Evolutionary conservation across 2,329 filamentous ascomycete genomes (phyloP), one percentile per base, ranked within the genome.

Genomic region (Fusarium goolgardi): DNA sequence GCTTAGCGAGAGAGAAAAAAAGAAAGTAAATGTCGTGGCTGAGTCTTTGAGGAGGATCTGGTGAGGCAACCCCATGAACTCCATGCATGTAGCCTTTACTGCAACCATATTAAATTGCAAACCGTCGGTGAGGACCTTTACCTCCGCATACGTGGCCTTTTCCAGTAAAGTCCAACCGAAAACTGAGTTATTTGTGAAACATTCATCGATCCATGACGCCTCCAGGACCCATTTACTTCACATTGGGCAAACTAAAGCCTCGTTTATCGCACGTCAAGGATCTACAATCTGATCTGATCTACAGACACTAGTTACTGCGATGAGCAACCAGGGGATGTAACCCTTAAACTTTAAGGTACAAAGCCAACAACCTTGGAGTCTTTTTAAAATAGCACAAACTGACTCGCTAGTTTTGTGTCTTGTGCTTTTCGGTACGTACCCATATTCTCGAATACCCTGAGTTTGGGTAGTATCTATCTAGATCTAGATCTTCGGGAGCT

Each of bases 401-500:
- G 13, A 23, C 39, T 23, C 39, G 20, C 39, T 41, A 23, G 39
- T 16, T 20, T 13, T 16, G 15, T 41, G 4, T 11, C 15, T 39
- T 20, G 2, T 11, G 6, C n/a, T 39, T 39, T 20, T 20, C 11
- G 11, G n/a, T 6, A 6, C 5, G n/a, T 6, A 6, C 5, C n/a
- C 10, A 13, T 20, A 20, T 27, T 11, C 9, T 35, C 34, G 16
- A 5, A 10, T 46, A n/a, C 23, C 18, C 41, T 25, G 4, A n/a
- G 2, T 20, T 29, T 25, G 8, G 15, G 13, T 10, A 29, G 18
- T 13, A 7, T 41, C 16, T 9, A 41, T 29, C 15, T 34, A 34
- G 6, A 31, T 25, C n/a, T 11, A 47, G 53, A 59, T 64, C 45
- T 23, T 34, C 25, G 21, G 41, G 46, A 62, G 20, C 57, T 49